phyloP scores from a whole-genome alignment of 129 eudicot genomes.

The Flaveria robusta region DNA sequence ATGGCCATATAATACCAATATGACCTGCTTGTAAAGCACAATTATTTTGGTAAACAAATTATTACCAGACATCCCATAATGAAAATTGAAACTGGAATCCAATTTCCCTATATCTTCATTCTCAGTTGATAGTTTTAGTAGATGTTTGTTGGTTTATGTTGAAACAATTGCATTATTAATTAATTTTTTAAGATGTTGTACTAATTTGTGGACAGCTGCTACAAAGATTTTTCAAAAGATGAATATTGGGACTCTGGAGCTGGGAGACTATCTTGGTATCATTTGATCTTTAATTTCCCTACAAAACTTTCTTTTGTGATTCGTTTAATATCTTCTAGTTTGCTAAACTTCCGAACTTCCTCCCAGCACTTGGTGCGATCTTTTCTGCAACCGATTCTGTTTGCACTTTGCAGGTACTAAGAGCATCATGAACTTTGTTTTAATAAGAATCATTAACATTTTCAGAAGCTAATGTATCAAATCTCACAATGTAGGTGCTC shows the following conservation, averaged over 20 bases:
- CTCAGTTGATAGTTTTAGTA: neutral
- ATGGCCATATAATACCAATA: neutral
- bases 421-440: neutral
- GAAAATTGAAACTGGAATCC: neutral
- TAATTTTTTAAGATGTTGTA: constrained; percentile 8
- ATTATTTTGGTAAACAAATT: neutral
- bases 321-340: constrained; percentile 1
- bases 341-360: constrained; percentile 20
- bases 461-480: constrained; percentile 25
- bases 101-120: neutral
- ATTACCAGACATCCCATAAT: neutral
- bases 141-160: constrained; percentile 2
- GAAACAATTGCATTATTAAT: neutral
- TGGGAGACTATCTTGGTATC: constrained; percentile 77
- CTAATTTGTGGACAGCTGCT: constrained; percentile 48
- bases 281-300: neutral
- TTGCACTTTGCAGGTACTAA: constrained; percentile 87
- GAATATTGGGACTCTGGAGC: constrained; percentile 56
- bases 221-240: constrained; percentile 47
- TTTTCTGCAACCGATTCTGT: constrained; percentile 99
- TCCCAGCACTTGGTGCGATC: constrained; percentile 93
- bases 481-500: constrained; percentile 52
- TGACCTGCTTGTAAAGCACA: neutral
- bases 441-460: neutral
- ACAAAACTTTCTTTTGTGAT: neutral